phyloP scores from a whole-genome alignment of 2,329 filamentous ascomycete genomes.

The Metarhizium robertsii region DNA sequence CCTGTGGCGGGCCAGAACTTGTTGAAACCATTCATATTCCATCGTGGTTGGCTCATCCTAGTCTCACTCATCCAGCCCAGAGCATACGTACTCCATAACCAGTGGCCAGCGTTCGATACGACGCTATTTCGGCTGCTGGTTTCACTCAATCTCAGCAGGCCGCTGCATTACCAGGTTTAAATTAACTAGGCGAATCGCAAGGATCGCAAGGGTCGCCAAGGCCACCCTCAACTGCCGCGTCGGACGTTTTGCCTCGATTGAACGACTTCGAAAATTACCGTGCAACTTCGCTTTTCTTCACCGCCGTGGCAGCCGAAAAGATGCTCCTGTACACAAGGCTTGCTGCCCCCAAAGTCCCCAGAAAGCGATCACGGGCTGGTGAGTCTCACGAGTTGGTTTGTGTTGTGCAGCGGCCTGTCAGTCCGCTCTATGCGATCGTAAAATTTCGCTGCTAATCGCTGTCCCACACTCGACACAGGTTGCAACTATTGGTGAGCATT shows the following conservation, averaged over 20 bases:
- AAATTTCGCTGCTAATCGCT: slow-evolving; percentile 3
- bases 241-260: not conserved
- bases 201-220: not conserved
- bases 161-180: not conserved
- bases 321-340: slow-evolving; percentile 53
- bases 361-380: slow-evolving; percentile 51
- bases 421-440: not conserved
- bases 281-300: not conserved
- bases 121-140: not conserved
- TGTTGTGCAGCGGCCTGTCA: not conserved
- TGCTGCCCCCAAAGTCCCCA: slow-evolving; percentile 48
- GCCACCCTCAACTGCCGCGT: not conserved
- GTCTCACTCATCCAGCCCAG: not conserved
- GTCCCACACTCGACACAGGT: slow-evolving; percentile 23
- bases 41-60: not conserved
- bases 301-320: slow-evolving; percentile 4
- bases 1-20: not conserved
- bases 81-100: not conserved
- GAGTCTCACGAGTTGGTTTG: slow-evolving; percentile 19
- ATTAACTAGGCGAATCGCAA: not conserved
- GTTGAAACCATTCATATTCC: not conserved
- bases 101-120: not conserved
- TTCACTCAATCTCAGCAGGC: not conserved
- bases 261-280: slow-evolving; percentile 11
- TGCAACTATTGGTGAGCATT: slow-evolving; percentile 41